Base-by-base conservation (phyloP, 345 rosid species). In the Punica granatum region DNA sequence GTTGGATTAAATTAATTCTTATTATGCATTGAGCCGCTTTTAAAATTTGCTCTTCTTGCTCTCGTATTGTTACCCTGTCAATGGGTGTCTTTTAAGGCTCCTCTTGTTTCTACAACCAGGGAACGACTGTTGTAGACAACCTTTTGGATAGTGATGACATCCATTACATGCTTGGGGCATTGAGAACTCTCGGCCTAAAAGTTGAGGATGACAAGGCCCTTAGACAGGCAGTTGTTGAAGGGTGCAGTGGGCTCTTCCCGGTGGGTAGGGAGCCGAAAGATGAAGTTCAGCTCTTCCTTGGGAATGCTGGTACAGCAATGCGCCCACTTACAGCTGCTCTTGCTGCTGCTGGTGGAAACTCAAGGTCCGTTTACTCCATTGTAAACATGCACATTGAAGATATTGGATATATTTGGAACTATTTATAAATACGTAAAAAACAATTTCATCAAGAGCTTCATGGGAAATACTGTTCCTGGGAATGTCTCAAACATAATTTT, bases 221-320 rank as follows among this genome's bases (percentile, higher is more conserved):
- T 32, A 86, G 83, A 67, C 90, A 73, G 67, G 96, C 89, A 0
- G 63, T 86, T 43, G 92, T 89, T 61, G 90, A 88, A 86, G 99
- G 99, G 58, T 94, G 88, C 54, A 88, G 89, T 4, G 96, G 99
- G 64, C 75, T 66, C 44, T 94, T 94, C 75, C 96, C 92, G 0
- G 89, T 81, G 46, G 85, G 87, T 15, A 70, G 74, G 65, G 88
- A 76, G 65, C 67, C 86, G 32, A 84, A 78, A 58, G 71, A 75
- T 44, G 89, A 82, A 76, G 71, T 91, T 23, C 83, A 83, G 74
- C 88, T 94, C 77, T 94, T 89, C 88, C 93, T 94, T 3, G 98
- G 99, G 39, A 91, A 94, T 80, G 98, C 96, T 3, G 96, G 98
- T 73, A 94, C 98, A 12, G 96, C 99, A 21, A 91, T 94, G 95